Percentiles rank a stretch among this genome's conserved stretches.
Conservation (phyloP, 2,329 filamentous ascomycete species). For the Keithomyces neogunnii region DNA sequence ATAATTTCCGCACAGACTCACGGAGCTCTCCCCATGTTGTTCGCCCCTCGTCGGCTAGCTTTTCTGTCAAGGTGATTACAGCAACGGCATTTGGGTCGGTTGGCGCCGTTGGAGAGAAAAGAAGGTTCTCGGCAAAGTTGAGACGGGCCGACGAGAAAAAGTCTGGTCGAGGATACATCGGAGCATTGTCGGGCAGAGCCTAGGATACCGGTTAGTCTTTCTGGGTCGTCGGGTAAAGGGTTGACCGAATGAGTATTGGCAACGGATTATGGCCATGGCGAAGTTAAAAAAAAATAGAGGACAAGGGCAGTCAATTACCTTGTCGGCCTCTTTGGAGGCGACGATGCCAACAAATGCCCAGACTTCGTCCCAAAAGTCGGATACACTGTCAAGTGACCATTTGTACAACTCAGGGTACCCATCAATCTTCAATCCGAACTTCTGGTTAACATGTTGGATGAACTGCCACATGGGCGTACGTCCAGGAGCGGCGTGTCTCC, state of each 20-base stretch:
- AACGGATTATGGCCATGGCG: too few relatives aligned
- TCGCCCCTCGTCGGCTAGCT: slow-evolving; percentile 45
- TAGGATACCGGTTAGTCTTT: slow-evolving; percentile 22
- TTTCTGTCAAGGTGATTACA: slow-evolving; percentile 74
- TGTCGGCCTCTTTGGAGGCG: slow-evolving; percentile 53
- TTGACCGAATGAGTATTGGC: too few relatives aligned
- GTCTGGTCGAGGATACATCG: slow-evolving; percentile 77
- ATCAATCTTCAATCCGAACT: slow-evolving; percentile 52
- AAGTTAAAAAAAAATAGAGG: too few relatives aligned
- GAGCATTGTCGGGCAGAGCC: slow-evolving; percentile 58
- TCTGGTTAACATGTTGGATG: slow-evolving; percentile 58
- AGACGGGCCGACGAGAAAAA: slow-evolving; percentile 75
- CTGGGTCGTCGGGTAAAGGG: too few relatives aligned
- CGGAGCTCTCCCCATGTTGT: slow-evolving; percentile 73
- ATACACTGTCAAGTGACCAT: slow-evolving; percentile 75
- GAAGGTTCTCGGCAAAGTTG: slow-evolving; percentile 92
- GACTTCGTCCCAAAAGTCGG: slow-evolving; percentile 74
- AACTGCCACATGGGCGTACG: slow-evolving; percentile 67
- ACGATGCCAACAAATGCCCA: slow-evolving; percentile 77
- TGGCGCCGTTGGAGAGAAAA: slow-evolving; percentile 55
- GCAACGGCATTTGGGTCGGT: slow-evolving; percentile 53
- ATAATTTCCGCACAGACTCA: slow-evolving; percentile 66
- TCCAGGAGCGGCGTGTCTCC: slow-evolving; percentile 60
- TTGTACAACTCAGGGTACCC: slow-evolving; percentile 69
- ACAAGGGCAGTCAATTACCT: slow-evolving; percentile 31